Base-by-base conservation (phyloP, 2,329 filamentous ascomycete genomes). In the Monascus ruber region DNA sequence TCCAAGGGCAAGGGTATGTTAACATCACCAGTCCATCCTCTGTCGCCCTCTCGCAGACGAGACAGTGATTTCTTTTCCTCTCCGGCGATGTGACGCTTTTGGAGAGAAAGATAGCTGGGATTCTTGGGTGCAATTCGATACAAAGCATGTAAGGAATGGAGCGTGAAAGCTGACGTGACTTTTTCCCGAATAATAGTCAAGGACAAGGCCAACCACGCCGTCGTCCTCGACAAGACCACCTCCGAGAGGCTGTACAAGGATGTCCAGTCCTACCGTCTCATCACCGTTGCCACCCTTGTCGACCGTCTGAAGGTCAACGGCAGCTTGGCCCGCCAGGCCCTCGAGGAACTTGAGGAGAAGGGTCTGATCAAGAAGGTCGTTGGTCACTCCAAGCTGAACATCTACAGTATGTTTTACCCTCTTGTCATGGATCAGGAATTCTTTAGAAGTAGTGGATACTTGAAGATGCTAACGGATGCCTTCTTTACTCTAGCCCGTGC, bases 271-370 rank as follows among this genome's bases (percentile, higher is more conserved):
- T 98, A 96, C 84, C 87, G 91, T 66, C 87, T 98, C 70, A 87
- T 98, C 74, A 96, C 91, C 66, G 84, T 96, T 63, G 88, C 91
- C 63, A 89, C 86, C 61, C 87, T 98, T 64, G 91, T 98, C 79
- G 91, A 98, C 74, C 82, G 91, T 72, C 81, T 98, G 72, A 98
- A 98, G 87, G 93, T 98, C 79, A 98, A 98, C 77, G 93, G 91
- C 65, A 94, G 86, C 59, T 76, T 98, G 64, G 91, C 91, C 56
- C 82, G 91, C 65, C 75, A 78, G 73, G 89, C 85, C 71, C 76
- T 96, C 55, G 75, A 75, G 66, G 89, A 96, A 66, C 78, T 96
- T 59, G 89, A 96, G 82, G 86, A 93, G 78, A 91, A 88, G 80
- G 91, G 89, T 60, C 79, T 86, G 71, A 98, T 98, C 77, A 94